phyloP scores from a whole-genome alignment of 202 grass and related monocot genomes.

The Schoenoplectus tabernaemontani region DNA sequence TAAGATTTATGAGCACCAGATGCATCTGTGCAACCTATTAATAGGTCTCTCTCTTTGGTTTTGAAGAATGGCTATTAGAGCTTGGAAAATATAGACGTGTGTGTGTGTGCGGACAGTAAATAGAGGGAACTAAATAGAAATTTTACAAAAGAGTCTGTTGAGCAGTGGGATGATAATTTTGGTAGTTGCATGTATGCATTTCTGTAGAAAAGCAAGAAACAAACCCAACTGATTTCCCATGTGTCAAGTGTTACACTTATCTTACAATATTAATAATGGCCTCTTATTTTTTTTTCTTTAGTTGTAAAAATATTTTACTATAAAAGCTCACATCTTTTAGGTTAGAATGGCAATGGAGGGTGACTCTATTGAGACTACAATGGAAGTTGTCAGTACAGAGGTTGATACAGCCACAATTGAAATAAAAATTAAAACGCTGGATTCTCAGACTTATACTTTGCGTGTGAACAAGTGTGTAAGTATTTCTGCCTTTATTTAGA shows the following conservation, averaged over 20 bases:
- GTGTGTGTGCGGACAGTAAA: not conserved
- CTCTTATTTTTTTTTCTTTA: not conserved
- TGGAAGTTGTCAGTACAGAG: conserved; percentile 14
- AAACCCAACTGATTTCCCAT: not conserved
- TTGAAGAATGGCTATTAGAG: not conserved
- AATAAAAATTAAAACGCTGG: conserved; percentile 99
- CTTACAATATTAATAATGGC: not conserved
- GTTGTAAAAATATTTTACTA: not conserved
- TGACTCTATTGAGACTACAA: not conserved
- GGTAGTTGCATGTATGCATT: not conserved
- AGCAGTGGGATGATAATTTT: not conserved
- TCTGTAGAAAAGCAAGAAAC: not conserved
- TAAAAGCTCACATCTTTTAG: not conserved
- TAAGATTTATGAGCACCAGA: not conserved
- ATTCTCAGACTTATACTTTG: conserved; percentile 86
- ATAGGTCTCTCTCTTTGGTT: not conserved
- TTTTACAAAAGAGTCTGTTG: too few relatives aligned
- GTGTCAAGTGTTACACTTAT: not conserved
- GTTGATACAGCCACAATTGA: conserved; percentile 55
- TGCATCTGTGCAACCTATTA: too few relatives aligned
- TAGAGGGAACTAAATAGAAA: not conserved
- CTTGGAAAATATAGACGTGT: not conserved
- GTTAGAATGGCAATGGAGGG: conserved; percentile 4
- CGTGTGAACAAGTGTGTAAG: conserved; percentile 93
- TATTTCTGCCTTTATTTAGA: conserved; percentile 12